phyloP scores from a whole-genome alignment of 352 stramenopile genomes.

The Saprolegnia parasitica region DNA sequence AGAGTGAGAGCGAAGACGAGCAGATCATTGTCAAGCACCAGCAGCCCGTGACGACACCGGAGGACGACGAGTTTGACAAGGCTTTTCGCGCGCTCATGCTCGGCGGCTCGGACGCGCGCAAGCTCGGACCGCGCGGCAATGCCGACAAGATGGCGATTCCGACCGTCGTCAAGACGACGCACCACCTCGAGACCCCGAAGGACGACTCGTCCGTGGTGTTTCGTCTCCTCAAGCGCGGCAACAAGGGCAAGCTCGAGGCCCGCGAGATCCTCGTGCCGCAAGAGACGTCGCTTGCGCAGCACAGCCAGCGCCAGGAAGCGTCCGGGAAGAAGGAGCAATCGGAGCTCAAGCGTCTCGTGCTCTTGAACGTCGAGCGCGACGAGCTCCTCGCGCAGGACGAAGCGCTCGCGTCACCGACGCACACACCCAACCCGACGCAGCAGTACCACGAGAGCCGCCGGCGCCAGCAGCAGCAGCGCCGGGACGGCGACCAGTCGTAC shows the following conservation, averaged over 20 bases:
- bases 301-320: constrained; percentile 83
- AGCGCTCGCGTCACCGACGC: constrained; percentile 2
- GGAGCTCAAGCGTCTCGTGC: constrained; percentile 82
- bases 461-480: constrained; percentile 10
- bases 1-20: constrained; percentile 78
- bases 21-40: constrained; percentile 82
- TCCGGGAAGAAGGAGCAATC: constrained; percentile 80
- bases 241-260: constrained; percentile 95
- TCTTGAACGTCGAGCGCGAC: constrained; percentile 83
- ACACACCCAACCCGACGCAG: constrained; percentile 9
- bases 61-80: constrained; percentile 86
- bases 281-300: constrained; percentile 89
- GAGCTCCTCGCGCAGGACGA: constrained; percentile 47
- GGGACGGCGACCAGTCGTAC: constrained; percentile 8
- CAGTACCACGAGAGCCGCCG: constrained; percentile 14
- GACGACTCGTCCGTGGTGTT: constrained; percentile 65
- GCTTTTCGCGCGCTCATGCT: constrained; percentile 86
- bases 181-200: constrained; percentile 17
- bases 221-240: constrained; percentile 93
- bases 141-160: constrained; percentile 88
- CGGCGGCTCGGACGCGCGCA: constrained; percentile 51
- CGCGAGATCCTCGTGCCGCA: constrained; percentile 90
- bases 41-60: constrained; percentile 62
- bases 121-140: constrained; percentile 58
- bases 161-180: constrained; percentile 62